A percentile compares a stretch with the other conserved stretches of the same genome.
phyloP scores from a whole-genome alignment of 495 filamentous ascomycete genomes.

The Sporormia fimetaria region DNA sequence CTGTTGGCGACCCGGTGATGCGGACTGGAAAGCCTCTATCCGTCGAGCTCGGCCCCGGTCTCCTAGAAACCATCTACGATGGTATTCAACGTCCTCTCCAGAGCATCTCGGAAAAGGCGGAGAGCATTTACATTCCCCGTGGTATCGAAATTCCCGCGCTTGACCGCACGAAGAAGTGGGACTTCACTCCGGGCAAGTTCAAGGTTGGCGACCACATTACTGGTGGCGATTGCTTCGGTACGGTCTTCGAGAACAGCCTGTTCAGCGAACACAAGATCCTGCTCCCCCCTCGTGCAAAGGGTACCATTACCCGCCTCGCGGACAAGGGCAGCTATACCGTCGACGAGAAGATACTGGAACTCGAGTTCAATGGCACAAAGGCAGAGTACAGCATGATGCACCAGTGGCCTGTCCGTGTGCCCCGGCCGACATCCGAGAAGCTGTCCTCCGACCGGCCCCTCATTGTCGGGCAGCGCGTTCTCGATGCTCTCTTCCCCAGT shows the following conservation, averaged over 20 bases:
- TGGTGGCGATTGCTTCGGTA: slow-evolving; percentile 89
- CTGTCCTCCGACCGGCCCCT: slow-evolving; percentile 77
- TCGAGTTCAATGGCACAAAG: slow-evolving; percentile 96
- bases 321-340: slow-evolving; percentile 87
- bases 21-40: slow-evolving; percentile 91
- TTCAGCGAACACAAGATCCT: slow-evolving; percentile 91
- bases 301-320: slow-evolving; percentile 83
- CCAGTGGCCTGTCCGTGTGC: slow-evolving; percentile 96
- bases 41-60: slow-evolving; percentile 89
- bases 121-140: slow-evolving; percentile 93
- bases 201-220: slow-evolving; percentile 97
- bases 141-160: slow-evolving; percentile 84
- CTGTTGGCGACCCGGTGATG: slow-evolving; percentile 83
- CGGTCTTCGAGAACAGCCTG: slow-evolving; percentile 90
- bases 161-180: slow-evolving; percentile 83
- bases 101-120: slow-evolving; percentile 61
- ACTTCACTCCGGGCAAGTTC: slow-evolving; percentile 70
- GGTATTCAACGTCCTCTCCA: slow-evolving; percentile 93
- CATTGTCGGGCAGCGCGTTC: slow-evolving; percentile 89
- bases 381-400: slow-evolving; percentile 95
- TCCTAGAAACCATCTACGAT: slow-evolving; percentile 99
- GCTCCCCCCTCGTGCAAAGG: slow-evolving; percentile 78
- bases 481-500: slow-evolving; percentile 95
- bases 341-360: slow-evolving; percentile 84
- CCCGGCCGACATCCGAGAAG: slow-evolving; percentile 81